Percentiles rank a stretch among this genome's conserved stretches.
These are phyloP conservation scores for Lactarius trivialis DNA, from an alignment of 768 basidiomycete species.

Conservation along the genomic window DNA sequence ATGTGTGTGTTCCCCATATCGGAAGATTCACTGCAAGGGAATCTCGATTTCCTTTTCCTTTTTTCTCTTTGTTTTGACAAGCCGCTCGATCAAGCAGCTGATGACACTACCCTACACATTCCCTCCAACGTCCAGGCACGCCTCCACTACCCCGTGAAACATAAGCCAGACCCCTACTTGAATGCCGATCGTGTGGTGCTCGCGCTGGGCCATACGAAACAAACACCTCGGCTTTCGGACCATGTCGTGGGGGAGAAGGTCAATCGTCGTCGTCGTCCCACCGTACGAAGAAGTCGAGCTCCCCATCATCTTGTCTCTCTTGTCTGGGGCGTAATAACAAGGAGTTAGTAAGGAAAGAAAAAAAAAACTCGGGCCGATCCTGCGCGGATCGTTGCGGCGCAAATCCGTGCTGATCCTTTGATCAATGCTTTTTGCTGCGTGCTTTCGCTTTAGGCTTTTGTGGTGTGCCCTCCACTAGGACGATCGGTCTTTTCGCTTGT, in stretches of 20 bases:
- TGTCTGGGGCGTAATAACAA: too few species aligned
- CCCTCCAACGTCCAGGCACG: constrained; percentile 2
- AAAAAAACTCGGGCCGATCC: not conserved
- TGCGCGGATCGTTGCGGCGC: not conserved
- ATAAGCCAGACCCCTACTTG: not conserved
- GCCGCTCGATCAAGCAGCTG: not conserved
- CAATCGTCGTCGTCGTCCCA: too few species aligned
- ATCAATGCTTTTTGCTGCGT: not conserved
- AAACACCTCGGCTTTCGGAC: constrained; percentile 10
- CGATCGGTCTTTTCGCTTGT: constrained; percentile 23
- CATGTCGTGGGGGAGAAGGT: not conserved
- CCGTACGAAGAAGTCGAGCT: too few species aligned
- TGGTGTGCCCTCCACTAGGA: constrained; percentile 28
- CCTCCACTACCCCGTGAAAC: not conserved
- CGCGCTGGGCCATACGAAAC: not conserved
- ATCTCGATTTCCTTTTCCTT: not conserved
- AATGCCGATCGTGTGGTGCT: constrained; percentile 2
- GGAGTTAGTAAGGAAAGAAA: not conserved
- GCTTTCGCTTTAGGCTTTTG: constrained; percentile 20
- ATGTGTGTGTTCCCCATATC: not conserved
- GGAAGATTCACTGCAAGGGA: not conserved
- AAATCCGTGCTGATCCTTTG: not conserved
- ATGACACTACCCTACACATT: not conserved
- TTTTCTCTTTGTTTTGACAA: not conserved
- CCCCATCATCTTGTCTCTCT: too few species aligned